Evolutionary conservation across 176 grass and related monocot genomes (phyloP).

Genomic region (Canna indica): DNA sequence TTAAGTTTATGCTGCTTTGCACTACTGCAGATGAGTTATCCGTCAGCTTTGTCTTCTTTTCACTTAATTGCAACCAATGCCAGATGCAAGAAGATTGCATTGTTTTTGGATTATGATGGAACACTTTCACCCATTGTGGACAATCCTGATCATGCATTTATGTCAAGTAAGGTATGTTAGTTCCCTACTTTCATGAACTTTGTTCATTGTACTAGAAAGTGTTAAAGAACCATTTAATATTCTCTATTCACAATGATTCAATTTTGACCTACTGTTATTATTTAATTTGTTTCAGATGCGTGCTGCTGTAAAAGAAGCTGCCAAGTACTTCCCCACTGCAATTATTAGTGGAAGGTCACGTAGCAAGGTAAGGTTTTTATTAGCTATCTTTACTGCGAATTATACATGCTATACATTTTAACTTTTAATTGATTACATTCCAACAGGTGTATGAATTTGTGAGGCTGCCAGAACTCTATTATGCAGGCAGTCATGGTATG

Average conservation of each 20-base stretch:
- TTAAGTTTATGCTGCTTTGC: slow-evolving; percentile 4
- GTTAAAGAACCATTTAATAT: neutral
- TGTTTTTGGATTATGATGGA: slow-evolving; percentile 13
- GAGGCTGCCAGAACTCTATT: slow-evolving; percentile 72
- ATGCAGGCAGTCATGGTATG: slow-evolving; percentile 98
- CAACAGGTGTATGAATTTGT: slow-evolving; percentile 77
- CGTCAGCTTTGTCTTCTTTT: slow-evolving; percentile 41
- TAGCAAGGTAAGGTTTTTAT: slow-evolving; percentile 47
- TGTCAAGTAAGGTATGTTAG: neutral
- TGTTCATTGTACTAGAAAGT: neutral
- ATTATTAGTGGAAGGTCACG: slow-evolving; percentile 93
- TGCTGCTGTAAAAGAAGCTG: slow-evolving; percentile 54
- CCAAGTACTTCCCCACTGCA: slow-evolving; percentile 71
- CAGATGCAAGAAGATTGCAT: neutral
- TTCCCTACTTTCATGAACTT: neutral
- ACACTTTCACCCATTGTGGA: slow-evolving; percentile 11
- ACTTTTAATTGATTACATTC: no score
- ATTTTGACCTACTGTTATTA: neutral
- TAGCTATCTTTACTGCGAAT: neutral
- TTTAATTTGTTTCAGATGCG: slow-evolving; percentile 45
- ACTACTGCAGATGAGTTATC: slow-evolving; percentile 38
- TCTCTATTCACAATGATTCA: neutral
- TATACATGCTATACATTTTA: neutral
- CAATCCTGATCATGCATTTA: slow-evolving; percentile 10
- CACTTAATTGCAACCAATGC: slow-evolving; percentile 24